Base-by-base conservation (phyloP, 495 filamentous ascomycete species). In the Penicillium psychrofluorescens region DNA sequence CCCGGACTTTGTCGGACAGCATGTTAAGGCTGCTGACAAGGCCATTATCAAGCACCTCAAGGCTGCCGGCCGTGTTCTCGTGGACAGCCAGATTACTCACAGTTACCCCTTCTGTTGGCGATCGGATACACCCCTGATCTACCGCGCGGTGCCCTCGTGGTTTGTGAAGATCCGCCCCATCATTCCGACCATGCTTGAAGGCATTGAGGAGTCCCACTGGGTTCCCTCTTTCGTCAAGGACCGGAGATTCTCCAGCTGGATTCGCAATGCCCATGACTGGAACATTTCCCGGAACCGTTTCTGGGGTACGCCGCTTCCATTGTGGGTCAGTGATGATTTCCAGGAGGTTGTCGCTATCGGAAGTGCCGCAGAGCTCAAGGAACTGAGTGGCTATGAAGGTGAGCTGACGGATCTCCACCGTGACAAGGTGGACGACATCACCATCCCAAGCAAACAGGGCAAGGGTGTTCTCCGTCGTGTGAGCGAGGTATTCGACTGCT, bases 101-200 rank as follows among this genome's bases (percentile, higher is more conserved):
- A 90, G 86, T 48, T 95, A 96, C 61, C 90, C 90, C 15, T 91
- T 90, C 75, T 98, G 92, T 67, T 91, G 88, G 78, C 82, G 92
- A 27, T 95, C 89, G 13, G 92, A 98, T 55, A 96, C 87, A 3
- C 92, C 91, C 7, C 74, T 97, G 49, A 96, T 98, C 59, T 92
- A 96, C 63, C 81, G 86, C 44, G 89, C 92, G 15, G 90, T 98
- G 14, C 88, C 92, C 12, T 81, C 90, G 2, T 98, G 92, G 92
- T 97, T 98, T 54, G 83, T 98, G 52, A 88, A 88, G 62, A 83
- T 97, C 39, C 75, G 82, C 13, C 74, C 79, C 32, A 86, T 92
- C 58, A 84, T 97, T 41, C 91, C 92, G 4, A 67, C 90, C 36
- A 94, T 98, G 86, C 73, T 97, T 28, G 61, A 84, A 49, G 90